Evolutionary conservation across 1,284 basidiomycete species (phyloP), one percentile per base, ranked within the genome.

Genomic region (Malassezia sympodialis): DNA sequence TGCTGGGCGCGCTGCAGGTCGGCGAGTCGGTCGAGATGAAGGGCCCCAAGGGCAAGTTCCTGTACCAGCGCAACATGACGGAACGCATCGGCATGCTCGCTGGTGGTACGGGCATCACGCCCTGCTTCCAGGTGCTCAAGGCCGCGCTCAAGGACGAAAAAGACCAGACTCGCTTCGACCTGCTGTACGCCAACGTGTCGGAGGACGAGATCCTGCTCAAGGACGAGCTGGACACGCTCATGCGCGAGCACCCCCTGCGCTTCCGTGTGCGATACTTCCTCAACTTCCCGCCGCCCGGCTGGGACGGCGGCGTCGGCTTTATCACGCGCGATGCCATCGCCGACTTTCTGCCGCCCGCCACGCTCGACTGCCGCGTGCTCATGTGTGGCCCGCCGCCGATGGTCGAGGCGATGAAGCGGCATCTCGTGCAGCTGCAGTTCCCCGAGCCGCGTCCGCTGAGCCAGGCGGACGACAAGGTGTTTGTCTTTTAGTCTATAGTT

Each of bases 391-490:
- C 93, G 55, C 90, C 91, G 21, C 91, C 91, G 8, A 96, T 96
- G 93, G 84, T 94, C 75, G 81, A 79, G 50, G 93, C 90, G 43
- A 96, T 96, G 90, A 96, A 96, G 80, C 90, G 86, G 80, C 84
- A 93, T 75, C 82, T 98, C 24, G 84, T 82, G 27, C 86, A 85
- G 51, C 82, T 98, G 66, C 84, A 83, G 62, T 96, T 90, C 79
- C 84, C 88, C 44, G 82, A 84, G 39, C 87, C 93, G 14, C 82
- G 86, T 63, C 83, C 88, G n/a, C 81, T 96, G 76, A 67, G 65
- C 63, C 66, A 75, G 62, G 43, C 90, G 56, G 84, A 82, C 56
- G 90, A 96, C 28, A 31, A 31, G 12, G 53, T 58, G 42, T 58
- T 54, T 46, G 24, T 54, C 5, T 54, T 56, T 40, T 58, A 51